Conservation (phyloP, 352 stramenopile species). For the Globisporangium viniferum region DNA sequence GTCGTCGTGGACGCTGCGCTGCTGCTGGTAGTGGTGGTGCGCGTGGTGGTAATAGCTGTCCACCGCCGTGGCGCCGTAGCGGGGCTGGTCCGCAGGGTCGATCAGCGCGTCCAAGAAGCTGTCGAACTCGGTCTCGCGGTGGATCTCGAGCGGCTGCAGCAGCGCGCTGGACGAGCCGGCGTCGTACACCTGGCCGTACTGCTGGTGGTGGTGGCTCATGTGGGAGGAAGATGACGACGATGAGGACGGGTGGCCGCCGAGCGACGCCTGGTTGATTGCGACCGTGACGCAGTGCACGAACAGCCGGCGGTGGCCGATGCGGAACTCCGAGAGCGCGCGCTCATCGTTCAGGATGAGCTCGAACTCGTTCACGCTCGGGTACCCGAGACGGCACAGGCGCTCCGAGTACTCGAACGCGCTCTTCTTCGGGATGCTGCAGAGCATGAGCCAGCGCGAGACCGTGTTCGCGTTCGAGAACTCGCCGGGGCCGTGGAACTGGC, state of each 20-base stretch:
- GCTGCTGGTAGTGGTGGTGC: conserved; percentile 8
- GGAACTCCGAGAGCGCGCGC: conserved; percentile 38
- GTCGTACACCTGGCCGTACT: conserved; percentile 27
- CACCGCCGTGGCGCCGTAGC: neutral
- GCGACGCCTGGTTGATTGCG: conserved; percentile 17
- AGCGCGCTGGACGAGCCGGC: conserved; percentile 34
- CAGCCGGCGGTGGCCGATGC: conserved; percentile 42
- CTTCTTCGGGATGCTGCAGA: conserved; percentile 45
- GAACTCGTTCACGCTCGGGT: conserved; percentile 53
- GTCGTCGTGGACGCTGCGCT: conserved; percentile 2
- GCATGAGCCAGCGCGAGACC: conserved; percentile 61
- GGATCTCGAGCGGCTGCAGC: conserved; percentile 49
- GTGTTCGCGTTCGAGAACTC: conserved; percentile 35
- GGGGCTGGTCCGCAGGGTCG: conserved; percentile 21
- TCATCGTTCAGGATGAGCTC: conserved; percentile 57
- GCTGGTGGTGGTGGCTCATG: conserved; percentile 12
- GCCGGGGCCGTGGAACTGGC: conserved; percentile 36
- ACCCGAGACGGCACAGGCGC: conserved; percentile 51
- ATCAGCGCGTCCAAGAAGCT: conserved; percentile 60
- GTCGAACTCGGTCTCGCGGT: conserved; percentile 55
- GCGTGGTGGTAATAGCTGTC: conserved; percentile 13
- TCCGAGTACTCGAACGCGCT: conserved; percentile 55
- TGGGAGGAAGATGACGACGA: neutral
- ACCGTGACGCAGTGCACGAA: conserved; percentile 40
- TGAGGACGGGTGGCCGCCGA: neutral